Conservation (phyloP, 768 basidiomycete species). For the Strobilomyces echinocephalus region DNA sequence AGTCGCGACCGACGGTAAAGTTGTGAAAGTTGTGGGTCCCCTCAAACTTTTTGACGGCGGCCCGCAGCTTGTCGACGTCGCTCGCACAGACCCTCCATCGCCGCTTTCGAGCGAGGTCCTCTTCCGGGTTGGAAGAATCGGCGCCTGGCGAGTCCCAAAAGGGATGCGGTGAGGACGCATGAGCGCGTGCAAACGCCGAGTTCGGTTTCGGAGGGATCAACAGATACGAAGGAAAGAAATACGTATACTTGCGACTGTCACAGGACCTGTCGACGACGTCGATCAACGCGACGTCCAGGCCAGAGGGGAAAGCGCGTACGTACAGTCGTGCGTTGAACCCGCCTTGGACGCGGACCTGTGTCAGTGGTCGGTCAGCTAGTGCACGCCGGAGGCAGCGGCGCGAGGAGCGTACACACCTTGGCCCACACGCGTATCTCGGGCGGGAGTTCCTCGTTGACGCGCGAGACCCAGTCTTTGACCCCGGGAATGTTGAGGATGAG, state of each 20-base stretch:
- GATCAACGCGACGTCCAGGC: constrained; percentile 2
- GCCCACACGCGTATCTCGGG: constrained; percentile 92
- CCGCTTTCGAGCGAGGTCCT: constrained; percentile 63
- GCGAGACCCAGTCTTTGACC: constrained; percentile 60
- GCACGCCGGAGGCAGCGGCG: not conserved
- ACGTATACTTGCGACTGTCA: constrained; percentile 96
- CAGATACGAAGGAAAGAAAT: constrained; percentile 92
- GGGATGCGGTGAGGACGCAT: constrained; percentile 38
- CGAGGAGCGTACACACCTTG: constrained; percentile 57
- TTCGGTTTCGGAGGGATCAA: constrained; percentile 85
- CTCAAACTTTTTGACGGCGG: constrained; percentile 58
- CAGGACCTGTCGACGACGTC: constrained; percentile 52
- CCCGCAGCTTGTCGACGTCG: constrained; percentile 53
- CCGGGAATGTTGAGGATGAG: constrained; percentile 77
- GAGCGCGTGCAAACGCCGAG: constrained; percentile 50
- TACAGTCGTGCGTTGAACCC: constrained; percentile 79
- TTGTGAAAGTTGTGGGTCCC: constrained; percentile 98
- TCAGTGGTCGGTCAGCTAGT: not conserved
- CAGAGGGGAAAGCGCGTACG: constrained; percentile 14
- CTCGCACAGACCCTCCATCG: constrained; percentile 59
- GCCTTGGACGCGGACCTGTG: constrained; percentile 65
- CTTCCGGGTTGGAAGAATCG: constrained; percentile 41
- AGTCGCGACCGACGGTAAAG: constrained; percentile 87
- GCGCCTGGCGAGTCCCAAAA: constrained; percentile 55
- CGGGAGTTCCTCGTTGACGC: constrained; percentile 85